Evolutionary conservation across 129 eudicot genomes (phyloP), one percentile per base, ranked within the genome.

Genomic region (Arctium minus): DNA sequence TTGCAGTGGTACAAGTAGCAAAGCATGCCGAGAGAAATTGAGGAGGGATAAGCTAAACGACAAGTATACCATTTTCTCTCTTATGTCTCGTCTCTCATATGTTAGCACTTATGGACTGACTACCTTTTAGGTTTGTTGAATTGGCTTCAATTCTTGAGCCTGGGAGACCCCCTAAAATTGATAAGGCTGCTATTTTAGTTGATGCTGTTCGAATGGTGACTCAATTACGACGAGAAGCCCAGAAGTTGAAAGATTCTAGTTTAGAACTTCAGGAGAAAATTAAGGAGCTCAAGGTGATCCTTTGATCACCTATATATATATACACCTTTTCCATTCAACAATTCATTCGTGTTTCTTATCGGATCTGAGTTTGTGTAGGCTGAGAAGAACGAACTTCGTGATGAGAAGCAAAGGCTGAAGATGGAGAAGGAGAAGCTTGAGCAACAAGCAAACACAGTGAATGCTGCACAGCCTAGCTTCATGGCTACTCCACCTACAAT

Each of bases 21-120:
- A 92, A 92, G 98, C 98, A 8, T 91, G 97, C 87, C 88, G 98
- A 70, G 98, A 94, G 83, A 94, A 94, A 87, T 79, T 89, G 87
- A 91, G 98, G 56, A 87, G 98, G 85, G 98, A 92, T 82, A 91
- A 85, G 79, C 93, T 94, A 15, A 94, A 92, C 79, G 97, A 92
- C 86, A 92, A 92, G 98, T 91, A 69, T 67, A 82, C 39, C 17
- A 5, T 77, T n/a, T 18, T 77, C 80, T 78, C 62, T 13, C 33
- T 17, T 80, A 8, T 18, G 65, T 44, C 39, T 31, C 31, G 10
- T 74, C 8, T 33, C 30, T 74, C 10, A 37, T 77, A 72, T 60
- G 39, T 73, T 18, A 35, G 0, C 60, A 69, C 75, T 37, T 77
- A 29, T 78, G 62, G 42, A 22, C 6, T 32, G 39, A 56, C 18